Evolutionary conservation across 169 alveolate genomes (phyloP).

Genomic region (Plasmodium knowlesi): DNA sequence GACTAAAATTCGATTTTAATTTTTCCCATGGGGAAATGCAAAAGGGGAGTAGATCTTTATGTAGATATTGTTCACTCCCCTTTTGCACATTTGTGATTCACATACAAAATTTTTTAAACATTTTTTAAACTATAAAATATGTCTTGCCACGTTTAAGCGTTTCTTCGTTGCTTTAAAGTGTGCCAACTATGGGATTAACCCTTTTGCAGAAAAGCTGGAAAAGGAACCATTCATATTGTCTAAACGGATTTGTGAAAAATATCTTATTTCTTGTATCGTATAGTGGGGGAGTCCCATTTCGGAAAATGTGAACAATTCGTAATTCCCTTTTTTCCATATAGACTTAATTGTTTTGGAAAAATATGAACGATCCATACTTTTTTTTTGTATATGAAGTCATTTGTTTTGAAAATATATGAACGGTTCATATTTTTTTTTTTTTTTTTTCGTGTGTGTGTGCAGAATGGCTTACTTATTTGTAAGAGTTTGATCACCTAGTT

Average conservation of each 20-base stretch:
- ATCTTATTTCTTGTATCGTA: neutral
- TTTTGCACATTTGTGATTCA: neutral
- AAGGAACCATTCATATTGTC: neutral
- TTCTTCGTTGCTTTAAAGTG: neutral
- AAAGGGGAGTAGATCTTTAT: neutral
- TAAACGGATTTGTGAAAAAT: neutral
- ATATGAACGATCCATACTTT: slow-evolving; percentile 16
- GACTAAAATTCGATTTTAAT: neutral
- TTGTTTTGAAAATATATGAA: no score
- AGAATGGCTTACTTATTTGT: neutral
- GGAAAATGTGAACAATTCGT: neutral
- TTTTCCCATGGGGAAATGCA: neutral
- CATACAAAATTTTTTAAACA: neutral
- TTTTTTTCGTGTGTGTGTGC: neutral
- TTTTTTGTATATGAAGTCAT: no score
- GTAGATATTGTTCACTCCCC: neutral
- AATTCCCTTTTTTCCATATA: neutral
- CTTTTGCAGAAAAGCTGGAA: neutral
- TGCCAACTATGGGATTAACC: neutral
- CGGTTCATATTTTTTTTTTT: slow-evolving; percentile 13
- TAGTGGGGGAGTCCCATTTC: neutral
- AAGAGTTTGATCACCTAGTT: slow-evolving; percentile 9
- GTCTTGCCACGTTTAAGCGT: neutral
- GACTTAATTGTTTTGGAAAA: neutral
- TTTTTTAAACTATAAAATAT: neutral